These are phyloP conservation scores for Zea luxurians DNA, from an alignment of 176 grass and related monocot genomes.

Conservation along the genomic window DNA sequence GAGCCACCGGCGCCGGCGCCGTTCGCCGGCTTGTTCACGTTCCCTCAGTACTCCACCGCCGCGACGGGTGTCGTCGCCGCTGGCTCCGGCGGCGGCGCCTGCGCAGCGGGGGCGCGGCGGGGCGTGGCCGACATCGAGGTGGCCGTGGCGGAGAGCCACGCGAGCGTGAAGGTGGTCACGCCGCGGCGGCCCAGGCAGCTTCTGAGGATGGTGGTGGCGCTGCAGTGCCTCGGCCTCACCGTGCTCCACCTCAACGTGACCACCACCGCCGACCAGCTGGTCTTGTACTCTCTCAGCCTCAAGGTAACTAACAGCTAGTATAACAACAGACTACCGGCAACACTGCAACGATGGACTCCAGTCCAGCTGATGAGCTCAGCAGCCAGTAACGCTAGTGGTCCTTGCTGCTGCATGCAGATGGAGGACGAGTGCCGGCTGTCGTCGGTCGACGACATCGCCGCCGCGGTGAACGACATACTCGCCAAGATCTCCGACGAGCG, in stretches of 20 bases:
- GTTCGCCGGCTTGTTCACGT: constrained; percentile 77
- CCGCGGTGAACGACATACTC: constrained; percentile 66
- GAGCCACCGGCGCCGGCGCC: constrained; percentile 18
- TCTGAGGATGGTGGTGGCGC: constrained; percentile 51
- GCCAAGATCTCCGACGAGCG: constrained; percentile 42
- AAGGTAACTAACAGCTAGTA: constrained; percentile 26
- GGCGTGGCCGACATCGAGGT: constrained; percentile 77
- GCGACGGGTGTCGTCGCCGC: not conserved
- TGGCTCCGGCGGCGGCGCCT: not conserved
- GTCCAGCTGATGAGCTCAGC: not conserved
- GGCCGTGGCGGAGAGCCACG: constrained; percentile 76
- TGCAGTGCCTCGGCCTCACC: constrained; percentile 53
- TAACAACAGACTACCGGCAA: too few relatives aligned
- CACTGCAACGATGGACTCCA: too few relatives aligned
- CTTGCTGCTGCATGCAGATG: constrained; percentile 42
- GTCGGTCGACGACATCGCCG: constrained; percentile 69
- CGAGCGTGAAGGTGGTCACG: constrained; percentile 67
- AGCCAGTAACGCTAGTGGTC: not conserved
- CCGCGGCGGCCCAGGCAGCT: constrained; percentile 66
- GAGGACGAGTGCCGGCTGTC: constrained; percentile 66
- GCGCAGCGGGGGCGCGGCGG: not conserved
- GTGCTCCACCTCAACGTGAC: constrained; percentile 64
- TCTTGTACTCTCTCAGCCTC: constrained; percentile 54
- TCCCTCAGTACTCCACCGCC: constrained; percentile 56
- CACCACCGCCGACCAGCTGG: constrained; percentile 37